Conservation (phyloP, 2,329 filamentous ascomycete species). For the Rugonectria rugulosa region DNA sequence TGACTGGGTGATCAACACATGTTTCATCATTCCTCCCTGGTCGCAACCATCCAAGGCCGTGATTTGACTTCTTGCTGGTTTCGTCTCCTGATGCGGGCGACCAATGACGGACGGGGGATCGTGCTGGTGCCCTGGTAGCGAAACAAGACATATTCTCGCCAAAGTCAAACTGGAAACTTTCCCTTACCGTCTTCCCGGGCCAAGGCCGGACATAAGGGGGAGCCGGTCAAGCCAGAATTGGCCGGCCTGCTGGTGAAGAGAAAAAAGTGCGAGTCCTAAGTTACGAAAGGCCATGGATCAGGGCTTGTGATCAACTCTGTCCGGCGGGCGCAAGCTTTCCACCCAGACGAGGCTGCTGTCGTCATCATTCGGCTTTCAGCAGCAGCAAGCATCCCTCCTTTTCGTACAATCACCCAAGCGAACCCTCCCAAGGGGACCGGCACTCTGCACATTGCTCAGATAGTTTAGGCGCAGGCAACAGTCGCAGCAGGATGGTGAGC, state of each 20-base stretch:
- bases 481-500: background rate
- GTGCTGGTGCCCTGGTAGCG: background rate
- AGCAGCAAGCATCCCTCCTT: background rate
- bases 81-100: background rate
- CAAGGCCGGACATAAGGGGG: constrained; percentile 13
- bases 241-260: too few species aligned
- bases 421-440: background rate
- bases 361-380: too few species aligned
- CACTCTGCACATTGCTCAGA: background rate
- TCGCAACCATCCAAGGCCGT: constrained; percentile 6
- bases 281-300: constrained; percentile 6
- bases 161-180: constrained; percentile 6
- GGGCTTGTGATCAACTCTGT: constrained; percentile 10
- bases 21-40: constrained; percentile 33
- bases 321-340: constrained; percentile 14
- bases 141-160: constrained; percentile 1
- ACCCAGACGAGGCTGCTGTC: constrained; percentile 5
- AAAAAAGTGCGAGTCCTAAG: background rate
- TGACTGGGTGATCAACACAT: constrained; percentile 13
- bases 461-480: background rate
- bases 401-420: constrained; percentile 2
- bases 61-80: constrained; percentile 11
- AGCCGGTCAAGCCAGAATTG: background rate
- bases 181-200: constrained; percentile 15
- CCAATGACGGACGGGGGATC: constrained; percentile 4